phyloP scores from a whole-genome alignment of 1,284 basidiomycete genomes.

The Puccinia novopanici region DNA sequence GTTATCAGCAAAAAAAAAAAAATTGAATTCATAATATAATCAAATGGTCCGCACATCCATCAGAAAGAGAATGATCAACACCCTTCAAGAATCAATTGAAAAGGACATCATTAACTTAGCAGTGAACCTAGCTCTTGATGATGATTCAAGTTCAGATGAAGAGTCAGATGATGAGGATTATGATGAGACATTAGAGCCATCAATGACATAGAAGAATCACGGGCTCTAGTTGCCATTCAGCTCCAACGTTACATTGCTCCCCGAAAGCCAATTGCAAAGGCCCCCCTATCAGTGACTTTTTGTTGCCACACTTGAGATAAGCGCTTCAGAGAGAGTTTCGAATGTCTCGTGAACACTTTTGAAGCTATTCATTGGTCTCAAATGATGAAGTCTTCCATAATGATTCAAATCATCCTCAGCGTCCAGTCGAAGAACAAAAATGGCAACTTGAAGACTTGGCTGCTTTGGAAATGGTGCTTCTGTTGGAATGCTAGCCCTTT shows the following conservation, averaged over 20 bases:
- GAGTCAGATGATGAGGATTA: too few species aligned
- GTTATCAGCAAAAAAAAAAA: too few species aligned
- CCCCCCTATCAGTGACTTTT: background rate
- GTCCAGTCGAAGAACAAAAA: background rate
- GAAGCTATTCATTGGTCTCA: background rate
- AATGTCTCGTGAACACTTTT: background rate
- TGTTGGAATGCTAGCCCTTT: background rate
- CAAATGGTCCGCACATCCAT: too few species aligned
- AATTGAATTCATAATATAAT: too few species aligned
- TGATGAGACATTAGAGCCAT: too few species aligned
- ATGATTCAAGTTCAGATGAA: too few species aligned
- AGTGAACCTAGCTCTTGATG: too few species aligned
- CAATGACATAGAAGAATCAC: too few species aligned
- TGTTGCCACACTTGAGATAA: background rate
- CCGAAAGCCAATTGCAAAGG: background rate
- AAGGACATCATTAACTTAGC: too few species aligned
- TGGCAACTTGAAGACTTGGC: slow-evolving; percentile 1
- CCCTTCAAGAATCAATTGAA: too few species aligned
- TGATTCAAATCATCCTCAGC: background rate
- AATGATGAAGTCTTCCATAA: background rate
- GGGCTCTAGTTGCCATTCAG: too few species aligned
- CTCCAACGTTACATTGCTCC: background rate
- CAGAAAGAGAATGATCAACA: too few species aligned
- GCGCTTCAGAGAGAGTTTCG: background rate
- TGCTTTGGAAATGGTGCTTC: background rate